Evolutionary conservation across 2,329 filamentous ascomycete species (phyloP), one percentile per base, ranked within the genome.

Genomic region (Penicillium sp.): DNA sequence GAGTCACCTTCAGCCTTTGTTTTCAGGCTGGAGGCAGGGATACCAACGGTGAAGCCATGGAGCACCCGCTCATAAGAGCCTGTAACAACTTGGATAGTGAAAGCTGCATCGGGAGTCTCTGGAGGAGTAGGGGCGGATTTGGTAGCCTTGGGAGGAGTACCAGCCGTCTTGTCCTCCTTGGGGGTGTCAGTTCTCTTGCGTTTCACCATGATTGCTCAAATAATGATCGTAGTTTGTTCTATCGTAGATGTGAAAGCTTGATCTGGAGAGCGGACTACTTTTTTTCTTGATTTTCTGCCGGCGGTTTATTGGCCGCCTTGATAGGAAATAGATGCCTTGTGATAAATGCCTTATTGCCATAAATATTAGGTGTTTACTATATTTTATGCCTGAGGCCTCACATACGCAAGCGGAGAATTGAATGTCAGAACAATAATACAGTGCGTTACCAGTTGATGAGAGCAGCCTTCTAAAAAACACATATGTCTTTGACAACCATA

Each of bases 61-160:
- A 99, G 82, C 47, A 95, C 86, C 60, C 91, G 85, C 70, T 99
- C 94, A 76, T 99, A 99, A 50, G 92, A 97, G 46, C 94, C 94
- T 7, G 91, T 87, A 57, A 97, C 82, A 62, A 99, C 87, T 73
- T 97, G 94, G 56, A 97, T 80, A n/a, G 87, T 86, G 62, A 85
- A 41, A 55, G 68, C 62, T 40, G 69, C 61, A 60, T 62, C 61
- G 56, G 69, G 65, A 52, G 66, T 62, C 58, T 66, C 49, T 44
- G 60, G 65, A 31, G 68, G 48, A 6, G 56, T 61, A 29, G 64
- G 55, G 34, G 65, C 59, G 18, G 71, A 60, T 61, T 75, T 75
- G 53, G 66, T 61, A 32, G 62, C 56, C 55, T 75, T 75, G 34
- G 72, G 60, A 21, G 71, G 62, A 34, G 63, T 58, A 16, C 61